Evolutionary conservation across 1,284 basidiomycete species (phyloP).

Genomic region (Sanguinoderma infundibulare): DNA sequence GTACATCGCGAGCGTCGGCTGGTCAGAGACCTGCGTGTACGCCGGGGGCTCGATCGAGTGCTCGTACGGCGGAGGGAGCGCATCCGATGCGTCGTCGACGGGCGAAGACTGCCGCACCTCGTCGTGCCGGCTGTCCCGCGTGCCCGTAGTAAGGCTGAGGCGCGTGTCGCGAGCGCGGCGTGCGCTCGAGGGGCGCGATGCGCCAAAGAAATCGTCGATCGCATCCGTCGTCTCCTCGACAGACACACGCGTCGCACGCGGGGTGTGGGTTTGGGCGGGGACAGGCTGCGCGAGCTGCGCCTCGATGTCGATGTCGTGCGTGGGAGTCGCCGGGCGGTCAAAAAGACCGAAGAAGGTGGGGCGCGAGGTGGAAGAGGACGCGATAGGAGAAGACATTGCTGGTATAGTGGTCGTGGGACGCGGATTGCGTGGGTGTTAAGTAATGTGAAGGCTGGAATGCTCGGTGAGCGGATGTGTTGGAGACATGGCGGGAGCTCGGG

Average conservation of each 20-base stretch:
- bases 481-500: conserved; percentile 1
- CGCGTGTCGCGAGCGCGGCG: conserved; percentile 11
- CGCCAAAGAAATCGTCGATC: conserved; percentile 38
- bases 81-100: conserved; percentile 14
- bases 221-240: conserved; percentile 26
- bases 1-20: conserved; percentile 39
- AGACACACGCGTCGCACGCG: conserved; percentile 14
- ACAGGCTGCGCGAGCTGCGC: conserved; percentile 8
- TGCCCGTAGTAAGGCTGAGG: conserved; percentile 28
- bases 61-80: conserved; percentile 32
- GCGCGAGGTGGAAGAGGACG: conserved; percentile 13
- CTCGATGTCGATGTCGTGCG: conserved; percentile 13
- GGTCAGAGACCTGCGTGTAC: conserved; percentile 32
- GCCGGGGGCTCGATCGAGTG: conserved; percentile 28
- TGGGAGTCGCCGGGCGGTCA: conserved; percentile 17
- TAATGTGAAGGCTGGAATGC: background rate
- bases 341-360: conserved; percentile 24
- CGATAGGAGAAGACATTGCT: conserved; percentile 13
- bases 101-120: conserved; percentile 9
- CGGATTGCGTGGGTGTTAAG: conserved; percentile 2
- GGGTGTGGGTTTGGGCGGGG: conserved; percentile 11
- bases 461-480: conserved; percentile 9
- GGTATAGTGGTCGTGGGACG: background rate
- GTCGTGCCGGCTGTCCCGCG: conserved; percentile 36
- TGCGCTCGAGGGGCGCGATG: conserved; percentile 17